phyloP scores from a whole-genome alignment of 2,329 filamentous ascomycete genomes.

The Apiospora sp. region DNA sequence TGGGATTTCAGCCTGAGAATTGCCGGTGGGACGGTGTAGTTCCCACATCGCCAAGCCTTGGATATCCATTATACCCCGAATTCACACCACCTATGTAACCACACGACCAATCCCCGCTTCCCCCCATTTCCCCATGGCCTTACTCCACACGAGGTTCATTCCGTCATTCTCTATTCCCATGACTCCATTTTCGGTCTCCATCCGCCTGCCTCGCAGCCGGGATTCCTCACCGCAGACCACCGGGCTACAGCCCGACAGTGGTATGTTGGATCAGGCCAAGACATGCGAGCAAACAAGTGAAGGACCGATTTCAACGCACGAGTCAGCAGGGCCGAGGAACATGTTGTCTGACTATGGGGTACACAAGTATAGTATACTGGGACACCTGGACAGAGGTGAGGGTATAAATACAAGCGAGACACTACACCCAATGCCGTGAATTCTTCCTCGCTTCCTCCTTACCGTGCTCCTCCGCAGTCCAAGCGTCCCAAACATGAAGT shows the following conservation, averaged over 20 bases:
- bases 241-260: conserved; percentile 14
- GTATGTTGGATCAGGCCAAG: conserved; percentile 14
- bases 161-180: conserved; percentile 3
- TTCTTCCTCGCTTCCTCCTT: conserved; percentile 1
- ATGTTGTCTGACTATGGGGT: not conserved
- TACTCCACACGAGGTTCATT: conserved; percentile 17
- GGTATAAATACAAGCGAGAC: not conserved
- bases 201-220: conserved; percentile 5
- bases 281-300: conserved; percentile 8
- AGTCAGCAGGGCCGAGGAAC: conserved; percentile 4
- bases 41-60: not conserved
- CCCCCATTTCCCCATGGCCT: conserved; percentile 2
- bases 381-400: not conserved
- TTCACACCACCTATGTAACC: conserved; percentile 17
- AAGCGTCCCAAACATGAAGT: conserved; percentile 15
- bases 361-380: not conserved
- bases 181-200: not conserved
- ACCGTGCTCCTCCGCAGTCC: not conserved
- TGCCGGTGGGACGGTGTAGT: not conserved
- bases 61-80: conserved; percentile 16
- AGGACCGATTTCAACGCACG: not conserved
- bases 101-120: conserved; percentile 8
- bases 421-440: not conserved
- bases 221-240: conserved; percentile 6
- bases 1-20: not conserved